Conservation (phyloP, 805 yeast genomes). For the Hanseniaspora clermontiae region DNA sequence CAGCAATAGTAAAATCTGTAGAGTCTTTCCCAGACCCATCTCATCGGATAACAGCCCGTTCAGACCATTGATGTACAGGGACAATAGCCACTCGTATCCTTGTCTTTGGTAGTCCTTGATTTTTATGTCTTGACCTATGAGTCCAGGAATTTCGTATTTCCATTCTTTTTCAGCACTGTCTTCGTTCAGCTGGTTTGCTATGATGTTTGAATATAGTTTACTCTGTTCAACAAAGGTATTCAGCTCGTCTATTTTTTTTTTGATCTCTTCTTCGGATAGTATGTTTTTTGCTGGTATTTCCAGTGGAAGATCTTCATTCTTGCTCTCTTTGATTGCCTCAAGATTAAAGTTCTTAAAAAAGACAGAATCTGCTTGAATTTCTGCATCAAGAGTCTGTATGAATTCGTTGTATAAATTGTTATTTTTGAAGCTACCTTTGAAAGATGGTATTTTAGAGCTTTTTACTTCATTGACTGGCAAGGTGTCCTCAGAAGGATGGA, state of each 20-base stretch:
- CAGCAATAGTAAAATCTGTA: constrained; percentile 72
- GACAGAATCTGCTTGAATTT: neutral
- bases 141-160: constrained; percentile 38
- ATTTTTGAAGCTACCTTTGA: neutral
- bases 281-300: constrained; percentile 15
- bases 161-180: constrained; percentile 19
- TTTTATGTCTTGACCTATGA: constrained; percentile 39
- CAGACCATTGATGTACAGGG: constrained; percentile 82
- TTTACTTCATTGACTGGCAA: neutral
- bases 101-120: constrained; percentile 78
- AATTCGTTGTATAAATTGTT: neutral
- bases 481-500: neutral
- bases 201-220: constrained; percentile 73
- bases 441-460: neutral
- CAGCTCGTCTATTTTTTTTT: constrained; percentile 50
- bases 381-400: neutral
- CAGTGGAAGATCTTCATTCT: constrained; percentile 12
- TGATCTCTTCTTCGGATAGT: constrained; percentile 35
- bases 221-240: constrained; percentile 74
- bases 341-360: neutral
- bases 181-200: constrained; percentile 62
- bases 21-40: constrained; percentile 93
- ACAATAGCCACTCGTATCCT: constrained; percentile 82
- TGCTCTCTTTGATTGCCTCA: neutral
- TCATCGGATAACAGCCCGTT: constrained; percentile 95